Evolutionary conservation across 306 rosid species (phyloP).

Genomic region (Fragaria ananassa): DNA sequence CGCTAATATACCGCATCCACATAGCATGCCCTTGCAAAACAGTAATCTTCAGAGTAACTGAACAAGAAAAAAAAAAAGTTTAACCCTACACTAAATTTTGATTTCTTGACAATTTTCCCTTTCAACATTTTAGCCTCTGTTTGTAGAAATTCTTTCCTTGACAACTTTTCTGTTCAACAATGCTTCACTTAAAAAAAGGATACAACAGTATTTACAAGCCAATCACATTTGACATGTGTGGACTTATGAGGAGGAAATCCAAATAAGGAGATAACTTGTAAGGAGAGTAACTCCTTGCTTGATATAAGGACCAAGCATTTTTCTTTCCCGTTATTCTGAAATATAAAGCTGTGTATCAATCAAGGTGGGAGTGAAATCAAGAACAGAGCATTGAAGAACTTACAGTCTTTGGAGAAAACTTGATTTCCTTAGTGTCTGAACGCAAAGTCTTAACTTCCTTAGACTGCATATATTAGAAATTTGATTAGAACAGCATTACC

Average conservation of each 20-base stretch:
- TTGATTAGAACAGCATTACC: constrained; percentile 6
- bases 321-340: background rate
- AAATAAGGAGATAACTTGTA: background rate
- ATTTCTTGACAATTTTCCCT: background rate
- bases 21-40: background rate
- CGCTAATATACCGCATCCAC: background rate
- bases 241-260: background rate
- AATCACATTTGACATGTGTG: background rate
- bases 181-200: background rate
- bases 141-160: background rate
- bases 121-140: background rate
- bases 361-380: constrained; percentile 7
- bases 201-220: background rate
- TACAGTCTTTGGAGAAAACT: constrained; percentile 57
- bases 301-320: background rate
- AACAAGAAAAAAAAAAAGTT: background rate
- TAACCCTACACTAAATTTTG: background rate
- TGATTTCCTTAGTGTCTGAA: constrained; percentile 43
- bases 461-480: constrained; percentile 31
- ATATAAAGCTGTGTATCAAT: constrained; percentile 11
- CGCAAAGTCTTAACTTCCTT: constrained; percentile 31
- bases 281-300: background rate
- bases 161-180: background rate
- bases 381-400: constrained; percentile 24
- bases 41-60: background rate